Evolutionary conservation across 768 basidiomycete genomes (phyloP), one percentile per base, ranked within the genome.

Genomic region (Suillus hirtellus): DNA sequence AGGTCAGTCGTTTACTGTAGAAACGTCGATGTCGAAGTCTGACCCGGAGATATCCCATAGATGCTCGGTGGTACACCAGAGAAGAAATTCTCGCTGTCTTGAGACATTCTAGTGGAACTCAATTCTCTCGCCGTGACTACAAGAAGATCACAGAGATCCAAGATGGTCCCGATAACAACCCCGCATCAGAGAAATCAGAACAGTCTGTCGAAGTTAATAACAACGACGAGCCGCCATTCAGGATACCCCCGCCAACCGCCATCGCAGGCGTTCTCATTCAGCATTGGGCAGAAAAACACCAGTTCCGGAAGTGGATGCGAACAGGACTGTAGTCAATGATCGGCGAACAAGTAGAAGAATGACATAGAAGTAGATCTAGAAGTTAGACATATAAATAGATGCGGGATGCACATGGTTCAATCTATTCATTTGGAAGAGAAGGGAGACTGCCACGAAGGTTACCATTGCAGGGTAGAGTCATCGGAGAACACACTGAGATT

Each of bases 31-130:
- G 52, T 12, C 19, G 21, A 1, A 4, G 17, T 19, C 47, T 66
- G 54, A 67, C 50, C 12, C 21, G 50, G 43, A 37, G 60, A 47
- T 31, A 5, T 53, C 17, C 34, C 55, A 14, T 70, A 95, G 95
- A 98, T 71, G 95, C 95, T 1, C 84, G 84, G 53, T 99, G 93
- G 93, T 97, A 87, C 76, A 88, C 88, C 12, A 87, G 91, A 4
- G 84, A 84, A 19, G 88, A 94, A 68, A 81, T 98, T 40, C 75
- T 83, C 7, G 75, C 79, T 0, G 85, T 94, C 8, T 78, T 97
- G 21, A 73, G 77, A n/a, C 83, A 88, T 68, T 73, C 75, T 4
- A 72, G 78, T 3, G 88, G 88, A 8, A 85, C 83, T 6, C 76
- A 69, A 34, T 79, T 87, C 58, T 68, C 75, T n/a, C 72, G 75